Percentiles rank a stretch among this genome's conserved stretches.
These are phyloP conservation scores for Aspergillus chevalieri DNA, from an alignment of 2,329 filamentous ascomycete genomes.

Conservation along the genomic window DNA sequence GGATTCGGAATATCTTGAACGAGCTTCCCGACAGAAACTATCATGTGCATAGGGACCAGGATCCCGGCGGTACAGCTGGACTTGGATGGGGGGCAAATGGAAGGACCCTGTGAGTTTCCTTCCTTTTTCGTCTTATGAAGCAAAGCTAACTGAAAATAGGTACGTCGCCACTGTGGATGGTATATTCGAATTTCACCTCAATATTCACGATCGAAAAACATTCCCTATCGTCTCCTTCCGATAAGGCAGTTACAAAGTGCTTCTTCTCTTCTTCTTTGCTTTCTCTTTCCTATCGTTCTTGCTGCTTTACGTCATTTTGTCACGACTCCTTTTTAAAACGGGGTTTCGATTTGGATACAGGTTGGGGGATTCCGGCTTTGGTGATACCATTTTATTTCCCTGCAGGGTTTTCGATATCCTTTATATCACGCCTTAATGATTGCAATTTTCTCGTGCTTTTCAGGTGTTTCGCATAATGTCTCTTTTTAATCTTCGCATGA, in stretches of 20 bases:
- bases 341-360: neutral
- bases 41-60: slow-evolving; percentile 27
- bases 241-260: slow-evolving; percentile 16
- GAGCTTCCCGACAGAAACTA: slow-evolving; percentile 29
- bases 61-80: slow-evolving; percentile 40
- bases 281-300: neutral
- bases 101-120: slow-evolving; percentile 38
- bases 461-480: neutral
- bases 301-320: neutral
- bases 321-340: neutral
- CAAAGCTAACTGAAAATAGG: slow-evolving; percentile 21
- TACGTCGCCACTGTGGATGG: slow-evolving; percentile 45
- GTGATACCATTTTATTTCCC: slow-evolving; percentile 3
- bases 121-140: neutral
- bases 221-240: slow-evolving; percentile 41
- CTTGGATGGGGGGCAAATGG: slow-evolving; percentile 44
- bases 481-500: neutral
- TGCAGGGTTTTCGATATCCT: neutral
- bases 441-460: neutral
- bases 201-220: slow-evolving; percentile 43
- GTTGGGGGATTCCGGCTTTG: neutral
- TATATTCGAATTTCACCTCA: slow-evolving; percentile 44
- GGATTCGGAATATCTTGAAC: slow-evolving; percentile 32
- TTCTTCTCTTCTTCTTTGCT: neutral
- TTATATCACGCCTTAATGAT: neutral